These are phyloP conservation scores for Cladosporium oxysporum DNA, from an alignment of 2,329 filamentous ascomycete genomes.

Conservation along the genomic window DNA sequence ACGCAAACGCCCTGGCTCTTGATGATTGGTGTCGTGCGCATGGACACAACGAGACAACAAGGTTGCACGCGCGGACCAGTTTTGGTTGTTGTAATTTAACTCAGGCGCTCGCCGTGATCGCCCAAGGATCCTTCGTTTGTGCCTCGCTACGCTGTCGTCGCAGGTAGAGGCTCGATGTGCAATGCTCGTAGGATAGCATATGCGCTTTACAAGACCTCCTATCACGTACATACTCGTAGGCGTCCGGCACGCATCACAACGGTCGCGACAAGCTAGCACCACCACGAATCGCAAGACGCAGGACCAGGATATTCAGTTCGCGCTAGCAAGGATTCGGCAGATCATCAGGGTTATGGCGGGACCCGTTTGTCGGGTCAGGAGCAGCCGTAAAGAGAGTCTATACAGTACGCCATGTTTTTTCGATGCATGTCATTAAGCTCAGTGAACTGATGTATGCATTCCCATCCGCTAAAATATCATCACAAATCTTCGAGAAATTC, in stretches of 20 bases:
- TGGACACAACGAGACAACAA: background rate
- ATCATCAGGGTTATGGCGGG: slow-evolving; percentile 1
- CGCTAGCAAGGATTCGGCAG: slow-evolving; percentile 3
- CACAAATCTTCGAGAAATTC: background rate
- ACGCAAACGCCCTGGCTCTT: background rate
- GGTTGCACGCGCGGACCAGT: background rate
- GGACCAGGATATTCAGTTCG: background rate
- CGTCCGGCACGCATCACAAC: background rate
- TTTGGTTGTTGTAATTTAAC: slow-evolving; percentile 4
- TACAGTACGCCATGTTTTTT: background rate
- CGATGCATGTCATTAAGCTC: too few species aligned
- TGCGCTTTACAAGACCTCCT: background rate
- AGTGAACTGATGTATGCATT: background rate
- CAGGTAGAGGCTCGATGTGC: background rate
- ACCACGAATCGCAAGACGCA: background rate
- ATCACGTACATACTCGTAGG: background rate
- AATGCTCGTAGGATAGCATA: background rate
- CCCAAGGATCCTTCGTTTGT: background rate
- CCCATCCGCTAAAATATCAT: background rate
- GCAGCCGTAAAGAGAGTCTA: background rate
- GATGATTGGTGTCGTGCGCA: background rate
- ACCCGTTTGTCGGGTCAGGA: slow-evolving; percentile 7
- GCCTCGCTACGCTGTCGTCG: background rate
- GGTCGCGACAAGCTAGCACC: slow-evolving; percentile 4
- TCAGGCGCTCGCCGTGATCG: background rate